These are phyloP conservation scores for Emmonsia crescens DNA, from an alignment of 2,329 filamentous ascomycete genomes.

Conservation along the genomic window DNA sequence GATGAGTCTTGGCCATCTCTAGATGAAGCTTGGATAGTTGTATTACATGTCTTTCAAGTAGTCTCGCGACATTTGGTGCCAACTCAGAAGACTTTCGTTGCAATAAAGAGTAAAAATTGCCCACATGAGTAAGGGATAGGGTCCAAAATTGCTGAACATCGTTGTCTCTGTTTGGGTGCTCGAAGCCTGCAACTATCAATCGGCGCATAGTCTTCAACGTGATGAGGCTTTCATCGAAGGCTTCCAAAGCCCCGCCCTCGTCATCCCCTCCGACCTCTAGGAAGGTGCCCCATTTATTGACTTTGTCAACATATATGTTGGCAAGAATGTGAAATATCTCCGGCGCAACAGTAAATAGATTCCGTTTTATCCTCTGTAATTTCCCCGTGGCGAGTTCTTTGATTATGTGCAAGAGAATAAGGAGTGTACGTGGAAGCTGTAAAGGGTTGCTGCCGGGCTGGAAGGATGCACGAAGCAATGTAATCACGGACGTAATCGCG, in stretches of 20 bases:
- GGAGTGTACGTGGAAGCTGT: conserved; percentile 60
- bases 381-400: conserved; percentile 82
- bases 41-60: conserved; percentile 75
- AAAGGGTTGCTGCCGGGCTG: conserved; percentile 47
- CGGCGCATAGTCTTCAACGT: conserved; percentile 71
- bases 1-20: conserved; percentile 68
- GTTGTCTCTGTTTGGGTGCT: conserved; percentile 67
- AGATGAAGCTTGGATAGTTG: conserved; percentile 89
- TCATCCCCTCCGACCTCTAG: conserved; percentile 49
- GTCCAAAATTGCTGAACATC: conserved; percentile 73
- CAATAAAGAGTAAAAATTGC: conserved; percentile 58
- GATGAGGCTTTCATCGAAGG: conserved; percentile 66
- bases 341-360: conserved; percentile 65
- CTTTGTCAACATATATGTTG: conserved; percentile 65
- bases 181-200: conserved; percentile 70
- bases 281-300: conserved; percentile 56
- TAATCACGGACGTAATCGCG: conserved; percentile 45
- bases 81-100: conserved; percentile 46
- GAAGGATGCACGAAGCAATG: conserved; percentile 49
- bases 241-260: conserved; percentile 48
- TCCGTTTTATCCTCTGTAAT: conserved; percentile 61
- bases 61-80: conserved; percentile 42
- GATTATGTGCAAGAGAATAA: conserved; percentile 72
- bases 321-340: conserved; percentile 74
- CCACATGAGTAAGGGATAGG: conserved; percentile 64